These are phyloP conservation scores for Ophiostoma ulmi DNA, from an alignment of 2,329 filamentous ascomycete species.

Conservation along the genomic window DNA sequence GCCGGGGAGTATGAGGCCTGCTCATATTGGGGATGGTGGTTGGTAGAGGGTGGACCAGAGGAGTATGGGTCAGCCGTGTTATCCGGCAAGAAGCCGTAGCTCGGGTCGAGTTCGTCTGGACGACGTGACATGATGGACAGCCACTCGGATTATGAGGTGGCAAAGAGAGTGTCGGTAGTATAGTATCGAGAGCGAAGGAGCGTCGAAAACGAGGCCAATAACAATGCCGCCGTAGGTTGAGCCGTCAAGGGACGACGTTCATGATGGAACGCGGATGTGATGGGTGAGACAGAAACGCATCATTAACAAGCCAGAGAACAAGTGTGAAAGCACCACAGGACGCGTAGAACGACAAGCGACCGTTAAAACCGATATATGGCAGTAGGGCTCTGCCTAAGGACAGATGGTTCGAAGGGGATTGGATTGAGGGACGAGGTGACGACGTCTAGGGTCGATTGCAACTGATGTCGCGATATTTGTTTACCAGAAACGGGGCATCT, in stretches of 20 bases:
- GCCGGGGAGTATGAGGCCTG: conserved; percentile 18
- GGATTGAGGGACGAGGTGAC: neutral
- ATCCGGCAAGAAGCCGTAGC: conserved; percentile 18
- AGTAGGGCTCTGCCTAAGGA: neutral
- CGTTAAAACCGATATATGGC: neutral
- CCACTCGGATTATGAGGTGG: neutral
- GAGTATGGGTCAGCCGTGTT: neutral
- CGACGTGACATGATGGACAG: conserved; percentile 29
- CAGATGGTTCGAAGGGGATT: neutral
- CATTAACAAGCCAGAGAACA: neutral
- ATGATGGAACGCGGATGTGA: conserved; percentile 13
- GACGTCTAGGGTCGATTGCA: neutral
- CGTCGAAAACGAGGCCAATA: neutral
- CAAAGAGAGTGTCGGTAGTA: no score
- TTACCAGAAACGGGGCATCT: neutral
- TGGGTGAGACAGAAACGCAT: conserved; percentile 3
- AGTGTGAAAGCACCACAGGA: neutral
- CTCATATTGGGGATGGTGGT: conserved; percentile 20
- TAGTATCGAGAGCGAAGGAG: neutral
- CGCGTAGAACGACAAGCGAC: neutral
- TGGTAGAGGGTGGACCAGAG: neutral
- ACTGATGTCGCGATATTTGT: neutral
- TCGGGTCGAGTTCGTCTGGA: conserved; percentile 28
- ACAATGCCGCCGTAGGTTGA: neutral
- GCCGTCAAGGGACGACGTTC: conserved; percentile 13